Evolutionary conservation across 2,329 filamentous ascomycete genomes (phyloP), one percentile per base, ranked within the genome.

Genomic region (Diplodia corticola): DNA sequence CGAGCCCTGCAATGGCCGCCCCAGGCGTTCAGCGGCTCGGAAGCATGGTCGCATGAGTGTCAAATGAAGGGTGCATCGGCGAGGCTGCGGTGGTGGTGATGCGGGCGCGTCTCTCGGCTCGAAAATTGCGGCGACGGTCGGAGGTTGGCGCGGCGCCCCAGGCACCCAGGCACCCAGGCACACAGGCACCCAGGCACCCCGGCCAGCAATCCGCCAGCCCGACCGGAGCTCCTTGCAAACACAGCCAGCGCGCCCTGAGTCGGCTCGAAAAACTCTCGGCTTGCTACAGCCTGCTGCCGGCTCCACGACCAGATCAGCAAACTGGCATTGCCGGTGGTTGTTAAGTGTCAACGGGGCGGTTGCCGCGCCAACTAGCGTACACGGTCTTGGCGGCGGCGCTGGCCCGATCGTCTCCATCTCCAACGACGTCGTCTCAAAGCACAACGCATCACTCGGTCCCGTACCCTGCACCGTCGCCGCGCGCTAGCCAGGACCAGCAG

Each of bases 21-120:
- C 72, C 61, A 78, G 75, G 75, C 78, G 78, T 77, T 74, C 75
- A 73, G 76, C 74, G 74, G 77, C 75, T 71, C 77, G 76, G 70
- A 80, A 78, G 74, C 81, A 83, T 83, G 74, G 75, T 82, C 78
- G 81, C 81, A 83, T 83, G 77, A 75, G 78, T 68, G 61, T 67
- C 48, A 63, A 53, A 44, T 64, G 22, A 50, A 33, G 12, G 40
- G 48, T 63, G 65, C 59, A 64, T 67, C 20, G 51, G 51, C 51
- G 51, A 50, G 22, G 51, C 37, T 60, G 57, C 35, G 53, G 64
- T 60, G 24, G 40, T n/a, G 53, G 46, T 30, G 53, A 20, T 50
- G 44, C 37, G 22, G 20, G 33, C 30, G 28, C 15, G 12, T 30
- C 48, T 51, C 13, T 51, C 2, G 17, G 49, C 33, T 55, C 17